These are phyloP conservation scores for Chytriomyces sp. DNA, from an alignment of 192 early-diverging fungal species.

Conservation along the genomic window DNA sequence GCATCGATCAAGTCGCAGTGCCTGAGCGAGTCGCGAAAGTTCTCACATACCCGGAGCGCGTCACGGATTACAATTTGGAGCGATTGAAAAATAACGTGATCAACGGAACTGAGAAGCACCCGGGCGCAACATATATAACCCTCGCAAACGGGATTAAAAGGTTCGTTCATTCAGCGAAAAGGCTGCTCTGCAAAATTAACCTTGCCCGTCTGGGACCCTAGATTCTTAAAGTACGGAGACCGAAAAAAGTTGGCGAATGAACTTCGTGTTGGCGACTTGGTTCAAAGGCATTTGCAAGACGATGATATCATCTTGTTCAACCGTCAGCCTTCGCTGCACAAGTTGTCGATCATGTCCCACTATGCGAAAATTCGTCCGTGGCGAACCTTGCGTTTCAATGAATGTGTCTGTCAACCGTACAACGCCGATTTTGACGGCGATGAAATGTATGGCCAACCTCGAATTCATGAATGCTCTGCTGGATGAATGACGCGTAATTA, in stretches of 20 bases:
- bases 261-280: slow-evolving; percentile 86
- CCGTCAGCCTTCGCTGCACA: slow-evolving; percentile 97
- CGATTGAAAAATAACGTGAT: slow-evolving; percentile 73
- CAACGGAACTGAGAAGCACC: slow-evolving; percentile 89
- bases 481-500: too few species aligned
- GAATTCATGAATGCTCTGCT: too few species aligned
- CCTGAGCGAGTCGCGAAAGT: slow-evolving; percentile 88
- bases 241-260: slow-evolving; percentile 71
- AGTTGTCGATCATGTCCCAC: slow-evolving; percentile 96
- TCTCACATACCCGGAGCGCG: slow-evolving; percentile 95
- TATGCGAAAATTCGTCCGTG: slow-evolving; percentile 91
- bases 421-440: slow-evolving; percentile 99
- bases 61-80: slow-evolving; percentile 88
- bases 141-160: slow-evolving; percentile 47
- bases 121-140: slow-evolving; percentile 89
- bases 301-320: slow-evolving; percentile 98
- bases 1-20: slow-evolving; percentile 95
- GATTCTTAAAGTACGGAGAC: slow-evolving; percentile 77
- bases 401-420: slow-evolving; percentile 99
- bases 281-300: slow-evolving; percentile 92
- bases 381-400: slow-evolving; percentile 99
- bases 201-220: background rate
- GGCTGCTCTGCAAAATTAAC: background rate
- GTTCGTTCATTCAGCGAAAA: slow-evolving; percentile 18
- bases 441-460: slow-evolving; percentile 73